phyloP scores from a whole-genome alignment of 768 basidiomycete species.

The Lentinula raphanica region DNA sequence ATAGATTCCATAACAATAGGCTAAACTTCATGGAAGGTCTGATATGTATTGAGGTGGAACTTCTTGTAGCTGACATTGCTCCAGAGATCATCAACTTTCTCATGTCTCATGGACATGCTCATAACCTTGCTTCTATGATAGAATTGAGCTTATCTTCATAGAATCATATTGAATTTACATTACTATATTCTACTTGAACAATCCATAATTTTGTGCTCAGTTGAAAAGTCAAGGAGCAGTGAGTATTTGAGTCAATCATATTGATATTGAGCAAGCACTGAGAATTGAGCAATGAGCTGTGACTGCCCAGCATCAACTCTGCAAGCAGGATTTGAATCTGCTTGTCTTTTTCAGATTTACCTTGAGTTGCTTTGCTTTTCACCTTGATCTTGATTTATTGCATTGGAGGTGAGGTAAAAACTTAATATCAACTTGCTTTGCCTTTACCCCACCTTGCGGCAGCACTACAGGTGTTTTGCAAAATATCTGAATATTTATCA shows the following conservation, averaged over 20 bases:
- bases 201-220: background rate
- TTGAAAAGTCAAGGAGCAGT: background rate
- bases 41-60: constrained; percentile 5
- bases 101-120: background rate
- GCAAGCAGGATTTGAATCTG: no score
- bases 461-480: background rate
- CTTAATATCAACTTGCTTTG: background rate
- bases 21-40: constrained; percentile 17
- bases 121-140: background rate
- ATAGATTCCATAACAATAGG: constrained; percentile 16
- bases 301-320: no score
- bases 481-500: no score
- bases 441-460: background rate
- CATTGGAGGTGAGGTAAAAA: background rate
- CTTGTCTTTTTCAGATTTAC: background rate
- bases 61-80: background rate
- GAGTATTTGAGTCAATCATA: no score
- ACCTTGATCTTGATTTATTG: background rate
- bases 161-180: background rate
- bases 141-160: background rate
- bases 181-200: background rate
- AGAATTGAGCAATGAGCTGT: no score
- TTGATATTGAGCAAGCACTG: no score
- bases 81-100: background rate
- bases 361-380: background rate